Percentiles rank a stretch among this genome's conserved stretches.
Conservation (phyloP, 129 eudicot species). For the Oenanthe sinensis region DNA sequence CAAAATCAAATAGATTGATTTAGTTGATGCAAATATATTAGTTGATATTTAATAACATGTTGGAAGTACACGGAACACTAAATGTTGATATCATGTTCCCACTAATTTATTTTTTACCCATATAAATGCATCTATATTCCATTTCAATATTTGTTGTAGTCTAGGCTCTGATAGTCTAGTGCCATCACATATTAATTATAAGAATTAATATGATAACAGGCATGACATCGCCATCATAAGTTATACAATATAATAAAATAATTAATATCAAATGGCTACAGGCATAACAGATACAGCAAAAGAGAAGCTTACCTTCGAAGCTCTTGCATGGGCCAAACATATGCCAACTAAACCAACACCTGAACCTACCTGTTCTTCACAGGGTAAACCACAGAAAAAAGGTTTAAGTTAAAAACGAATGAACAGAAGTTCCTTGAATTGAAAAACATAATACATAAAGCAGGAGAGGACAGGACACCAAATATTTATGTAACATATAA, state of each 20-base stretch:
- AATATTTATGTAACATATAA: not conserved
- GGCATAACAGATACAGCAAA: not conserved
- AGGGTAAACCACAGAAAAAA: constrained; percentile 7
- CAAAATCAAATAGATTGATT: not conserved
- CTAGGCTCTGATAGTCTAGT: not conserved
- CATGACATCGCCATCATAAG: not conserved
- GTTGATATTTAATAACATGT: not conserved
- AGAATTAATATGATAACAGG: not conserved
- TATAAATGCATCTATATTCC: no score
- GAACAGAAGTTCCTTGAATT: not conserved
- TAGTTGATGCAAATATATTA: not conserved
- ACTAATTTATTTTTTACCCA: not conserved
- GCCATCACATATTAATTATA: not conserved
- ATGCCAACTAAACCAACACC: constrained; percentile 96
- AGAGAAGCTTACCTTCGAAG: constrained; percentile 49
- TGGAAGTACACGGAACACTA: not conserved
- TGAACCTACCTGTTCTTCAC: constrained; percentile 72
- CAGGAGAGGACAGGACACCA: not conserved
- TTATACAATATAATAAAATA: not conserved
- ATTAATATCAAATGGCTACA: not conserved
- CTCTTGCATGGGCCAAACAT: constrained; percentile 60
- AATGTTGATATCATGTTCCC: not conserved
- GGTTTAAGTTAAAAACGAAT: not conserved
- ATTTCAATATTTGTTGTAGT: not conserved
- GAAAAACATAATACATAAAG: not conserved